Conservation (phyloP, 1,284 basidiomycete genomes). For the Cryptococcus neoformans region DNA sequence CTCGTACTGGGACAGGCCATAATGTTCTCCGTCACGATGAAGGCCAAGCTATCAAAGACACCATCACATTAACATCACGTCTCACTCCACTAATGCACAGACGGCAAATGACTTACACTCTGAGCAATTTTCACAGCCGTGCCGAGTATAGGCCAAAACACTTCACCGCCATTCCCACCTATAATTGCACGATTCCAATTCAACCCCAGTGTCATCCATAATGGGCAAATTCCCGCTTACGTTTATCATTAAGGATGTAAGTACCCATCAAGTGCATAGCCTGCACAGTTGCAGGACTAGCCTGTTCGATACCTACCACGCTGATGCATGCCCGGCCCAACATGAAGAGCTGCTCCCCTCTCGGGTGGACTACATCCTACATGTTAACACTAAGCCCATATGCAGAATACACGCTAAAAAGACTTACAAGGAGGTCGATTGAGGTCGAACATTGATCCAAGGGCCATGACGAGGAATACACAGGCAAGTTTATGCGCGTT, state of each 20-base stretch:
- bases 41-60: conserved; percentile 34
- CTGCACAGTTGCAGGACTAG: conserved; percentile 45
- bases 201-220: not conserved
- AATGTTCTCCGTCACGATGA: conserved; percentile 44
- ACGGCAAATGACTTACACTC: conserved; percentile 23
- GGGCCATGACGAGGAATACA: conserved; percentile 47
- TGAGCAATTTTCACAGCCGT: conserved; percentile 40
- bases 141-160: conserved; percentile 49
- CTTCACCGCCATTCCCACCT: conserved; percentile 44
- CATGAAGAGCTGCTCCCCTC: conserved; percentile 38
- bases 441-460: conserved; percentile 48
- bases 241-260: conserved; percentile 44
- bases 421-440: conserved; percentile 38
- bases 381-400: not conserved
- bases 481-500: conserved; percentile 48
- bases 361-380: conserved; percentile 28
- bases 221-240: conserved; percentile 13
- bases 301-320: conserved; percentile 36
- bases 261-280: conserved; percentile 45
- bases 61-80: too few relatives aligned
- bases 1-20: conserved; percentile 42
- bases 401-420: not conserved
- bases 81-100: conserved; percentile 3
- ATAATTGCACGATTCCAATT: not conserved
- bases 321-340: conserved; percentile 41